Base-by-base conservation (phyloP, 495 filamentous ascomycete genomes). In the Penicillium diatomitis region DNA sequence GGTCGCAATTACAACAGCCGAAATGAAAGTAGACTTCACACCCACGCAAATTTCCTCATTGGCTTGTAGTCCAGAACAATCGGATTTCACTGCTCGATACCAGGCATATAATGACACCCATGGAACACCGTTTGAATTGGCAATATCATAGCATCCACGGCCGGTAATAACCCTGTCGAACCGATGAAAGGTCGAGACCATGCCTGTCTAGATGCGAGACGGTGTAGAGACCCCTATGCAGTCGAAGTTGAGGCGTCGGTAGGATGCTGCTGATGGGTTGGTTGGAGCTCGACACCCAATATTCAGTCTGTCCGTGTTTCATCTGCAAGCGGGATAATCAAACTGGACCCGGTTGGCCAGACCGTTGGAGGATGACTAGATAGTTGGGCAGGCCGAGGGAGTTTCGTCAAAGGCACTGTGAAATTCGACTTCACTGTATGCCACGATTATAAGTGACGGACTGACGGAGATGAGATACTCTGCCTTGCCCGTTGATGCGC, bases 381-480 rank as follows among this genome's bases (percentile, higher is more conserved):
- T 45, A 45, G 11, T 32, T 20, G 20, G 20, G 2, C 31, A 34
- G 31, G 31, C 35, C 8, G 42, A 45, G 35, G 42, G 30, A 10
- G 42, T 45, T 45, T 45, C 42, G 42, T 45, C 31, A 34, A 45
- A 34, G 3, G 29, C 42, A 35, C 42, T 34, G 42, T 45, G 30
- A 28, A 34, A 45, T 30, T 45, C 8, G 38, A 39, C 38, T 33
- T 41, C 38, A 41, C 38, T 12, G 20, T 41, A 27, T 41, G 38
- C 38, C 9, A 41, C 10, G 38, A 41, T 27, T 41, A 41, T 12
- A 27, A n/a, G 10, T 27, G 38, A 6, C 6, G 38, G 1, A 7
- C 38, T 41, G 20, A 27, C 38, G 2, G 10, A 41, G 34, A 36
- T 36, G 34, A 2, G 37, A 38, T 42, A 42, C 11, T 29, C 40